Conservation (phyloP, 176 grass and related monocot genomes). For the Stipa capillata region DNA sequence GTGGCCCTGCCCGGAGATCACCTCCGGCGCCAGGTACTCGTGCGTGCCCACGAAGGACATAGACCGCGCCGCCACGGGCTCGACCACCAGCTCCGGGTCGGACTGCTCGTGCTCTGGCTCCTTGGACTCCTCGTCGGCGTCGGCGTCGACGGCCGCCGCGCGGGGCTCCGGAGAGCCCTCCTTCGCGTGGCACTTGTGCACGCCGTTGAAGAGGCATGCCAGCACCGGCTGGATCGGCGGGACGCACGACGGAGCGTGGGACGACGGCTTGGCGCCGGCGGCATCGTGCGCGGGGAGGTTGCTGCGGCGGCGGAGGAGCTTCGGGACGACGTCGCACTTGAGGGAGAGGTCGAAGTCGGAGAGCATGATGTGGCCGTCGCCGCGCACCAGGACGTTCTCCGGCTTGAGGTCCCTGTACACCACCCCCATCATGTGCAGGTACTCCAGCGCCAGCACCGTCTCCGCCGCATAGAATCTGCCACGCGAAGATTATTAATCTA, state of each 20-base stretch:
- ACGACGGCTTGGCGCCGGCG: not conserved
- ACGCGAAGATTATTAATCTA: too few relatives aligned
- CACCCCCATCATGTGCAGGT: conserved; percentile 99
- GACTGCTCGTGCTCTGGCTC: not conserved
- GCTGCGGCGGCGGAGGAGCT: conserved; percentile 41
- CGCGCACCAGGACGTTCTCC: conserved; percentile 81
- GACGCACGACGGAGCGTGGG: conserved; percentile 41
- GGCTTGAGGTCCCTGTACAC: conserved; percentile 94
- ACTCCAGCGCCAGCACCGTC: conserved; percentile 78
- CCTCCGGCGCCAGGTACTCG: conserved; percentile 65
- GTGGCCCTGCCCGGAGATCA: conserved; percentile 81
- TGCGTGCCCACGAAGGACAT: conserved; percentile 81
- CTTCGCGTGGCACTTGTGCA: conserved; percentile 40
- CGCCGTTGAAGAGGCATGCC: conserved; percentile 68
- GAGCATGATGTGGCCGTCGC: conserved; percentile 95
- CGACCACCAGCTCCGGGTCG: conserved; percentile 62
- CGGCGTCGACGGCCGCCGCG: not conserved
- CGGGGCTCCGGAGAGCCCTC: not conserved
- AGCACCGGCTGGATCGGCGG: conserved; percentile 84
- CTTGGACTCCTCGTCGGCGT: not conserved
- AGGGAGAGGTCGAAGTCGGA: conserved; percentile 95
- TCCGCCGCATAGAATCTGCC: conserved; percentile 89
- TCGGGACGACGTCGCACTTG: conserved; percentile 72
- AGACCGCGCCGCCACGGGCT: conserved; percentile 69
- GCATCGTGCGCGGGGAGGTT: not conserved